Evolutionary conservation across 1,284 basidiomycete genomes (phyloP).

Genomic region (Cystobasidium sp.): DNA sequence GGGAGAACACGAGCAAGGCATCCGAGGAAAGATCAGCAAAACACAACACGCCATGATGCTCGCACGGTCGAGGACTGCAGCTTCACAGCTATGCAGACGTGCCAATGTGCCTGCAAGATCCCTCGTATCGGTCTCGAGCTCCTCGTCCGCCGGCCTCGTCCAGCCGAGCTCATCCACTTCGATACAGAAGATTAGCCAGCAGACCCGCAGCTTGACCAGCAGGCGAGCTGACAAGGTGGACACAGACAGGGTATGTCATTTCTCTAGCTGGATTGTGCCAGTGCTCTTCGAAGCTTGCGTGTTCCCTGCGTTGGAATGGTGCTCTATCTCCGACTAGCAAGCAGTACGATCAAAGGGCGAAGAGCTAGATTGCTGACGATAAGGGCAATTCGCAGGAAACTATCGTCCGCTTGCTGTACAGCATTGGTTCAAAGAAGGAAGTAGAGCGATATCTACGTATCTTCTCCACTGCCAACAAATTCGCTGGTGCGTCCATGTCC

Average conservation of each 20-base stretch:
- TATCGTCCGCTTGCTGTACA: slow-evolving; percentile 79
- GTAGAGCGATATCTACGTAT: slow-evolving; percentile 95
- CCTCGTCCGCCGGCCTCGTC: slow-evolving; percentile 5
- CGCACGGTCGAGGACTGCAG: slow-evolving; percentile 34
- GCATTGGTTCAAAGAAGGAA: slow-evolving; percentile 90
- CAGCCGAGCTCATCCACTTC: background rate
- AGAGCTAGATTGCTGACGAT: background rate
- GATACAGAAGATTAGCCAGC: slow-evolving; percentile 10
- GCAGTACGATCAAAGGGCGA: background rate
- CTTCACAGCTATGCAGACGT: slow-evolving; percentile 27
- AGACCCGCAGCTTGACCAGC: slow-evolving; percentile 25
- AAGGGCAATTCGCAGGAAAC: slow-evolving; percentile 47
- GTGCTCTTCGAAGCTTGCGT: background rate
- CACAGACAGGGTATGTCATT: slow-evolving; percentile 37
- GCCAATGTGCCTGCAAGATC: slow-evolving; percentile 10
- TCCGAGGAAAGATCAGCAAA: background rate
- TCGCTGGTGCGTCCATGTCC: slow-evolving; percentile 52
- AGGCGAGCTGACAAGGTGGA: slow-evolving; percentile 41
- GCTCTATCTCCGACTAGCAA: background rate
- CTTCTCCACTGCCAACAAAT: slow-evolving; percentile 66
- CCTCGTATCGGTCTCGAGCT: slow-evolving; percentile 17
- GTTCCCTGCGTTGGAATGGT: background rate
- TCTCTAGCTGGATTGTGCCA: background rate
- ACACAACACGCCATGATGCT: slow-evolving; percentile 13
- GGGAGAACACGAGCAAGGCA: background rate